A percentile compares a stretch with the other conserved stretches of the same genome.
phyloP scores from a whole-genome alignment of 2,329 filamentous ascomycete genomes.

The Exophiala aquamarina region DNA sequence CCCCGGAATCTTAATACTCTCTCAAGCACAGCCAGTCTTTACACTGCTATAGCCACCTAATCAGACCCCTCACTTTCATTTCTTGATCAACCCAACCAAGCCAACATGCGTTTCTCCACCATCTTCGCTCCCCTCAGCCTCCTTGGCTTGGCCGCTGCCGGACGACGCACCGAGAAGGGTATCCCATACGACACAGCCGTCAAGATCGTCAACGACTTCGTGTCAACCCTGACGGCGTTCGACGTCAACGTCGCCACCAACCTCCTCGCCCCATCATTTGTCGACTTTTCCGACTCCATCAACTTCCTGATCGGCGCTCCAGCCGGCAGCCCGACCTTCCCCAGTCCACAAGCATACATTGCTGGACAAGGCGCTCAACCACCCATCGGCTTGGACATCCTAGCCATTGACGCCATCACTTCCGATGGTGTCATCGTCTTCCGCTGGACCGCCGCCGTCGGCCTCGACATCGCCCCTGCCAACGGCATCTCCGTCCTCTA shows the following conservation, averaged over 20 bases:
- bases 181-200: slow-evolving; percentile 21
- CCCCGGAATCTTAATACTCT: too few species aligned
- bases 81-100: slow-evolving; percentile 1
- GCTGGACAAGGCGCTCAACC: slow-evolving; percentile 30
- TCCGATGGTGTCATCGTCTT: slow-evolving; percentile 33
- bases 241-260: slow-evolving; percentile 14
- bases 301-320: slow-evolving; percentile 27
- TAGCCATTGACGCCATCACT: slow-evolving; percentile 29
- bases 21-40: slow-evolving; percentile 5
- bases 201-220: slow-evolving; percentile 17
- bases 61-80: background rate
- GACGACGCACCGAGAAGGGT: slow-evolving; percentile 7
- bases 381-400: slow-evolving; percentile 32
- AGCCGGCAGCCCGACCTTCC: slow-evolving; percentile 35
- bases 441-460: slow-evolving; percentile 33
- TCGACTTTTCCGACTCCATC: slow-evolving; percentile 36
- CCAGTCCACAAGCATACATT: slow-evolving; percentile 33
- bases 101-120: slow-evolving; percentile 20
- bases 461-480: slow-evolving; percentile 22
- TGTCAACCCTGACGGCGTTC: slow-evolving; percentile 23
- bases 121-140: slow-evolving; percentile 17
- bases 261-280: slow-evolving; percentile 32
- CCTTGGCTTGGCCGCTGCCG: slow-evolving; percentile 14
- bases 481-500: slow-evolving; percentile 35
- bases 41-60: background rate